phyloP scores from a whole-genome alignment of 2,329 filamentous ascomycete genomes.

The Stenocarpella maydis region DNA sequence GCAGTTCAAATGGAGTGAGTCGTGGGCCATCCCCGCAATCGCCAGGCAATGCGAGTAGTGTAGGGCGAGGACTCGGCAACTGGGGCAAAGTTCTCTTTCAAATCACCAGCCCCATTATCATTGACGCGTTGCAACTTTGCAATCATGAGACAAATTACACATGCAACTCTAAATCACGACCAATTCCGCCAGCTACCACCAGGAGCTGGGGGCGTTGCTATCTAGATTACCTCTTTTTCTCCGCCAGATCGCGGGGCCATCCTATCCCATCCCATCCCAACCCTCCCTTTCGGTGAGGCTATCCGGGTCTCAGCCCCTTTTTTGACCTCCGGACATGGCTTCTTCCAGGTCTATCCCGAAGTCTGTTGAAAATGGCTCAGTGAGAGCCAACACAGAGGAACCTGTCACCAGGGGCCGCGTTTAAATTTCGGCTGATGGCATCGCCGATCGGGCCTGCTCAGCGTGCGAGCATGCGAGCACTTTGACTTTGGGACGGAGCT shows the following conservation, averaged over 20 bases:
- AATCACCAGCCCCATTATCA: constrained; percentile 12
- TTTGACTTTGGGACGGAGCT: neutral
- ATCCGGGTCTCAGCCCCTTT: constrained; percentile 26
- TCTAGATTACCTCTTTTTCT: constrained; percentile 18
- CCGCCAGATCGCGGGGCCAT: constrained; percentile 20
- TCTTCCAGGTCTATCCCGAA: neutral
- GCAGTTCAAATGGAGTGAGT: neutral
- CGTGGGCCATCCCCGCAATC: neutral
- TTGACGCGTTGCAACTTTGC: constrained; percentile 27
- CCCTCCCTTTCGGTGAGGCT: constrained; percentile 15
- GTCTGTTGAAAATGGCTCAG: neutral
- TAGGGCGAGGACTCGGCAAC: neutral
- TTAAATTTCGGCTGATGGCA: constrained; percentile 4
- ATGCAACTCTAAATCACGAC: constrained; percentile 27
- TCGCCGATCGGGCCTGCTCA: constrained; percentile 15
- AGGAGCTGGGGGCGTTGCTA: constrained; percentile 13
- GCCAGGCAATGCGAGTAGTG: neutral
- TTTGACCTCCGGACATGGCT: constrained; percentile 16
- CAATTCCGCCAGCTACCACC: neutral
- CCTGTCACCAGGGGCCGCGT: neutral
- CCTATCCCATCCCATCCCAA: constrained; percentile 7
- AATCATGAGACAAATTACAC: constrained; percentile 25
- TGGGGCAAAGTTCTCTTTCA: neutral
- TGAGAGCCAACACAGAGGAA: neutral
- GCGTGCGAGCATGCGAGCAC: neutral